Percentiles rank a stretch among this genome's conserved stretches.
phyloP scores from a whole-genome alignment of 2,329 filamentous ascomycete species.

The Exserohilum rostratum region DNA sequence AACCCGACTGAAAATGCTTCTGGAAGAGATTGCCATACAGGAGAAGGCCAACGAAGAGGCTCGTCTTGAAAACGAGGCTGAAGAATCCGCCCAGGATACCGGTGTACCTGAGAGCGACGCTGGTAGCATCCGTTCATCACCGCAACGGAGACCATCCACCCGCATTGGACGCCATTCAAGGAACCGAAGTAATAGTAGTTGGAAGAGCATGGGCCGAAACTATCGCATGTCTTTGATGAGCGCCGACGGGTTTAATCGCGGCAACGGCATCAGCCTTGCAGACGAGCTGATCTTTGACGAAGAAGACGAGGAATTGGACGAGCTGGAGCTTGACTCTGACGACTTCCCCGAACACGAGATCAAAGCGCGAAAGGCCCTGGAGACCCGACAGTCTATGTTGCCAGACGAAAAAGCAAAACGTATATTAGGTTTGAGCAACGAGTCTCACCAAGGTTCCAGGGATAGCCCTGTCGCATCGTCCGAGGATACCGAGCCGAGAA shows the following conservation, averaged over 20 bases:
- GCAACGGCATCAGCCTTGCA: slow-evolving; percentile 77
- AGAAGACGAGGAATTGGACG: slow-evolving; percentile 59
- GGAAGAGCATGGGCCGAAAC: slow-evolving; percentile 58
- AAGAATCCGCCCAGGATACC: slow-evolving; percentile 67
- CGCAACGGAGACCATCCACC: slow-evolving; percentile 54
- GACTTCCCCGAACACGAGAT: slow-evolving; percentile 56
- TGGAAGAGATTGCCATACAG: slow-evolving; percentile 82
- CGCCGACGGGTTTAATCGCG: slow-evolving; percentile 59
- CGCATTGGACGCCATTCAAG: slow-evolving; percentile 62
- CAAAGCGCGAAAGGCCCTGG: slow-evolving; percentile 46
- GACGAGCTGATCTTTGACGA: slow-evolving; percentile 90
- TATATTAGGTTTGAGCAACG: slow-evolving; percentile 50
- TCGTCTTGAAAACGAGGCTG: slow-evolving; percentile 62
- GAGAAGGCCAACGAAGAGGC: slow-evolving; percentile 56
- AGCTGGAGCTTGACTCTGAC: slow-evolving; percentile 70
- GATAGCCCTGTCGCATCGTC: slow-evolving; percentile 22
- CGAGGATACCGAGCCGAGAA: slow-evolving; percentile 35
- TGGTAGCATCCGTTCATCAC: slow-evolving; percentile 68
- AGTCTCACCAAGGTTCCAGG: slow-evolving; percentile 31
- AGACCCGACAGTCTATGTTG: slow-evolving; percentile 51
- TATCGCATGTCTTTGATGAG: slow-evolving; percentile 74
- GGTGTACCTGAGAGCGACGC: slow-evolving; percentile 66
- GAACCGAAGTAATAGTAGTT: slow-evolving; percentile 60
- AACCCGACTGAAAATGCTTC: slow-evolving; percentile 77
- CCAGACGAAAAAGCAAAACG: slow-evolving; percentile 55